Evolutionary conservation across 2,329 filamentous ascomycete species (phyloP).

Genomic region (Fusarium virguliforme): DNA sequence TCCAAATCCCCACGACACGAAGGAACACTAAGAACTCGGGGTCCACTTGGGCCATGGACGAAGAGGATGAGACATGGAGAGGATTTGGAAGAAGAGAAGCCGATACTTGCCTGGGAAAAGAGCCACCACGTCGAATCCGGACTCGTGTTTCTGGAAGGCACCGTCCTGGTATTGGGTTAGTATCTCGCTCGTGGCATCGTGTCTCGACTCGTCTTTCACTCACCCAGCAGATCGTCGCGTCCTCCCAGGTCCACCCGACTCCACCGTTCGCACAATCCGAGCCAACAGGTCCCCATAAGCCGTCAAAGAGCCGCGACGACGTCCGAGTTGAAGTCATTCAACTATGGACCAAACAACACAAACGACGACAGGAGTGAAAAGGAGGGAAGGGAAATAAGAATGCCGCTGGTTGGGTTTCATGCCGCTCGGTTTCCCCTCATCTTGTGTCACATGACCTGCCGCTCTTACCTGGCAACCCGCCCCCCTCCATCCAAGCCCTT

Average conservation of each 20-base stretch:
- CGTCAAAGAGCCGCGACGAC: constrained; percentile 31
- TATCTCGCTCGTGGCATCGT: constrained; percentile 9
- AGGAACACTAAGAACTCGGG: not conserved
- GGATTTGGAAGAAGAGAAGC: constrained; percentile 14
- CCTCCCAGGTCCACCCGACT: constrained; percentile 30
- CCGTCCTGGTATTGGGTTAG: constrained; percentile 28
- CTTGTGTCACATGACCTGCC: constrained; percentile 52
- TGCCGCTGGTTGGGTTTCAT: constrained; percentile 47
- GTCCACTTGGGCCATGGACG: constrained; percentile 18
- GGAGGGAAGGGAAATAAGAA: constrained; percentile 33
- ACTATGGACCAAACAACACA: constrained; percentile 19
- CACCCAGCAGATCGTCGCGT: constrained; percentile 18
- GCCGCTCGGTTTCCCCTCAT: constrained; percentile 54
- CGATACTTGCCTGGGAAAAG: constrained; percentile 13
- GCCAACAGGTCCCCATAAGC: constrained; percentile 15
- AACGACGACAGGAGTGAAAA: constrained; percentile 23
- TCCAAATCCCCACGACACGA: not conserved
- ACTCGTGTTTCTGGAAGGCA: not conserved
- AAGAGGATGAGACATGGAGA: not conserved
- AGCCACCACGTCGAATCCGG: not conserved
- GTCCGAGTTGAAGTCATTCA: constrained; percentile 16
- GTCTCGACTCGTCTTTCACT: constrained; percentile 21
- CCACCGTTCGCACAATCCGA: constrained; percentile 29
- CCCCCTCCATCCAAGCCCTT: constrained; percentile 39
- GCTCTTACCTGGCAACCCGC: constrained; percentile 44